Conservation (phyloP, 352 stramenopile species). For the Pythium utonaiense region DNA sequence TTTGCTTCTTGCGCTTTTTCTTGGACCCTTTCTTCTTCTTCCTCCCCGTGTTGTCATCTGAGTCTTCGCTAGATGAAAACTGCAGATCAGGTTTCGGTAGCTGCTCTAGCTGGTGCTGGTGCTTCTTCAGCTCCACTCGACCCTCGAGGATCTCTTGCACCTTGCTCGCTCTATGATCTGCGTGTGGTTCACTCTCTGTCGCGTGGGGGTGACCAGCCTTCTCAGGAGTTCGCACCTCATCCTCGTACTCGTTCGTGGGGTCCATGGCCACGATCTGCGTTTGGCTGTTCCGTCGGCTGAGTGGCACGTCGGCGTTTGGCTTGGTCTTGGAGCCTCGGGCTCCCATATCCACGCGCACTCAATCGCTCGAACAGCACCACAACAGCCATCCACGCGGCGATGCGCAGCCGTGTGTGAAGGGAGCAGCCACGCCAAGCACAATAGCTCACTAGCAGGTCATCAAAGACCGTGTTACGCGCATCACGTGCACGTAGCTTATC, state of each 20-base stretch:
- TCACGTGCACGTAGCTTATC: neutral
- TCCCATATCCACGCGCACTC: slow-evolving; percentile 32
- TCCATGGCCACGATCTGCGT: slow-evolving; percentile 29
- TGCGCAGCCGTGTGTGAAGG: neutral
- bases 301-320: slow-evolving; percentile 7
- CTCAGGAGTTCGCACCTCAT: slow-evolving; percentile 7
- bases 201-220: neutral
- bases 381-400: slow-evolving; percentile 6
- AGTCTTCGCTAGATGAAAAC: slow-evolving; percentile 33
- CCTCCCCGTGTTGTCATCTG: slow-evolving; percentile 16
- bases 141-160: slow-evolving; percentile 25
- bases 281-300: slow-evolving; percentile 10
- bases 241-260: slow-evolving; percentile 16
- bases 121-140: slow-evolving; percentile 15
- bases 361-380: neutral
- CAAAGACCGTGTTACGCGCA: neutral
- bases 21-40: slow-evolving; percentile 38
- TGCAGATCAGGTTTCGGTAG: slow-evolving; percentile 14
- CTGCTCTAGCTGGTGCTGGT: slow-evolving; percentile 13
- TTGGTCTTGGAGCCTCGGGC: slow-evolving; percentile 54
- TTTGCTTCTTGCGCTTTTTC: slow-evolving; percentile 44
- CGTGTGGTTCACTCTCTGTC: neutral
- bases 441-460: neutral
- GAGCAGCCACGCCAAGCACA: neutral
- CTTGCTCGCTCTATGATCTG: slow-evolving; percentile 11